Conservation (phyloP, 257 asterid genomes). For the Cruciata laevipes region DNA sequence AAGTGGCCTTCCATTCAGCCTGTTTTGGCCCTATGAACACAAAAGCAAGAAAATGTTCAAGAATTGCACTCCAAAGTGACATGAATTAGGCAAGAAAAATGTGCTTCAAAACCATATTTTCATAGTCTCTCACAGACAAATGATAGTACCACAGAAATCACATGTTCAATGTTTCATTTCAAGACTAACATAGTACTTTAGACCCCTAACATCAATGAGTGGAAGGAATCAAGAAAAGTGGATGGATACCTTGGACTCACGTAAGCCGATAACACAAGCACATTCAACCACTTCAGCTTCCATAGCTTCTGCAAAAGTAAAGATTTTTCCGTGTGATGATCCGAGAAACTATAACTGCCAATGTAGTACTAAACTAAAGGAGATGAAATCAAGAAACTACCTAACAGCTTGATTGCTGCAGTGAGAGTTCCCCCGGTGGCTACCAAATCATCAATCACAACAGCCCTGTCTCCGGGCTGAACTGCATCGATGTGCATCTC, state of each 20-base stretch:
- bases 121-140: neutral
- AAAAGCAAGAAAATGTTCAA: neutral
- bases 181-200: neutral
- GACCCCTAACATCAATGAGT: neutral
- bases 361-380: neutral
- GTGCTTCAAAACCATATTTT: neutral
- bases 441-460: constrained; percentile 73
- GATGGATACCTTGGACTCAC: constrained; percentile 51
- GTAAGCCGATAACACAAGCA: constrained; percentile 72
- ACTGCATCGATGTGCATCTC: constrained; percentile 77
- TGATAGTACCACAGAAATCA: neutral
- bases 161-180: neutral
- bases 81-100: neutral
- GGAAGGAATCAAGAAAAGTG: neutral
- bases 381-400: constrained; percentile 22
- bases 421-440: constrained; percentile 85
- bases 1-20: constrained; percentile 64
- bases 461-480: constrained; percentile 60
- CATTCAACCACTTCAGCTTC: constrained; percentile 77
- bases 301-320: constrained; percentile 35
- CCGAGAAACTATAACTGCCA: neutral
- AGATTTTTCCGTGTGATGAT: neutral
- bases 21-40: constrained; percentile 37
- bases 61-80: neutral
- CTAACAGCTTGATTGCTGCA: constrained; percentile 74